Evolutionary conservation across 2,329 filamentous ascomycete genomes (phyloP), one percentile per base, ranked within the genome.

Genomic region (Aspergillus aculeatinus): DNA sequence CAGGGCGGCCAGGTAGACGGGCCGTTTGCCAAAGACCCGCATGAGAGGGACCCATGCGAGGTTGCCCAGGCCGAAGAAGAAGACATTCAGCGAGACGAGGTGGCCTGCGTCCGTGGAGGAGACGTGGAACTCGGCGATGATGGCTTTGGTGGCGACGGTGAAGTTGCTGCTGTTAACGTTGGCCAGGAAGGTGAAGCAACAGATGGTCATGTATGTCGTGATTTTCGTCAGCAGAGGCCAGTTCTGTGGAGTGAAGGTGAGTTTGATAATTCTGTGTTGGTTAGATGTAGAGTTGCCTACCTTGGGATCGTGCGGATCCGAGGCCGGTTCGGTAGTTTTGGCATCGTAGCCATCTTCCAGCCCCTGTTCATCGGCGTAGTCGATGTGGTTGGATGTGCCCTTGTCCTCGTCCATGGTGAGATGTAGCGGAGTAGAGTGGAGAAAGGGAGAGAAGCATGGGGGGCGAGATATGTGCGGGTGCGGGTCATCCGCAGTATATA

Each of bases 131-230:
- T 76, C 69, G 42, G 70, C 64, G 33, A 66, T 61, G 1, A 78
- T 65, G 3, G 72, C 68, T 39, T 70, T 59, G 10, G 72, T 69
- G 3, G 75, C 74, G 19, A 77, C 72, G 11, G 74, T 75, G 63
- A 77, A 76, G 53, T 75, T 76, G 50, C 70, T 74, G 21, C 70
- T 68, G 59, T 77, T 77, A 55, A 75, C 70, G 52, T 75, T 76
- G 58, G 75, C 74, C 7, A 77, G 70, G 60, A 78, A 77, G 6
- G 73, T 76, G 65, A 76, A 78, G 56, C 72, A 70, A 62, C 76
- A 77, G 51, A 76, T 71, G 10, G 71, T 75, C 5, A 71, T 59
- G 57, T 74, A 77, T 1, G 73, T 76, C 25, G 55, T 62, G 10
- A 66, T 49, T 53, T 65, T 69, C 5, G 63, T 61, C 2, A 44